Conservation (phyloP, 768 basidiomycete genomes). For the Mycena floridula region DNA sequence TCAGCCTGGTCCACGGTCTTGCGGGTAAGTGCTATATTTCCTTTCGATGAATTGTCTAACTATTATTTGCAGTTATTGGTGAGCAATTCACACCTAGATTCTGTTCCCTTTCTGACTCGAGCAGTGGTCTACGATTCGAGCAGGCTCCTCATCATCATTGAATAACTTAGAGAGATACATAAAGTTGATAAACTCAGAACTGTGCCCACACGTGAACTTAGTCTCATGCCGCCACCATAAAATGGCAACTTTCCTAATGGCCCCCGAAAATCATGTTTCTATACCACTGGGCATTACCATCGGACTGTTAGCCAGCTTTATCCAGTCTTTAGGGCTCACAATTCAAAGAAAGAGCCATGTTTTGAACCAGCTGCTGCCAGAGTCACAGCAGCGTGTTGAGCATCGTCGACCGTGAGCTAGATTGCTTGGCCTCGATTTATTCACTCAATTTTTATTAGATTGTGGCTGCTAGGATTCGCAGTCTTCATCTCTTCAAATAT, state of each 20-base stretch:
- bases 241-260: background rate
- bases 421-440: slow-evolving; percentile 1
- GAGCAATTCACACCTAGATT: too few species aligned
- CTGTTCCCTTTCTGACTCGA: too few species aligned
- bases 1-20: slow-evolving; percentile 79
- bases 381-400: slow-evolving; percentile 57
- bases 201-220: background rate
- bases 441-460: slow-evolving; percentile 28
- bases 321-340: slow-evolving; percentile 89
- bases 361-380: slow-evolving; percentile 67
- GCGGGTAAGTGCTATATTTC: slow-evolving; percentile 62
- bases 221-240: background rate
- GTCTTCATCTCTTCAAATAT: slow-evolving; percentile 88
- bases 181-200: background rate
- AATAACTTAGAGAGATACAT: background rate
- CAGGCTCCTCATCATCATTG: slow-evolving; percentile 72
- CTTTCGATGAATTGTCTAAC: slow-evolving; percentile 6
- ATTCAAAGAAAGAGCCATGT: slow-evolving; percentile 94
- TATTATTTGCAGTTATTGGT: slow-evolving; percentile 28
- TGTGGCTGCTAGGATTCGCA: slow-evolving; percentile 84
- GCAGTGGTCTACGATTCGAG: slow-evolving; percentile 87
- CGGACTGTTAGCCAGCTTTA: slow-evolving; percentile 77
- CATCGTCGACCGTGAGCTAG: slow-evolving; percentile 67
- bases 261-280: background rate
- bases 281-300: slow-evolving; percentile 47